Evolutionary conservation across 768 basidiomycete genomes (phyloP), one percentile per base, ranked within the genome.

Genomic region (Kwoniella sp.): DNA sequence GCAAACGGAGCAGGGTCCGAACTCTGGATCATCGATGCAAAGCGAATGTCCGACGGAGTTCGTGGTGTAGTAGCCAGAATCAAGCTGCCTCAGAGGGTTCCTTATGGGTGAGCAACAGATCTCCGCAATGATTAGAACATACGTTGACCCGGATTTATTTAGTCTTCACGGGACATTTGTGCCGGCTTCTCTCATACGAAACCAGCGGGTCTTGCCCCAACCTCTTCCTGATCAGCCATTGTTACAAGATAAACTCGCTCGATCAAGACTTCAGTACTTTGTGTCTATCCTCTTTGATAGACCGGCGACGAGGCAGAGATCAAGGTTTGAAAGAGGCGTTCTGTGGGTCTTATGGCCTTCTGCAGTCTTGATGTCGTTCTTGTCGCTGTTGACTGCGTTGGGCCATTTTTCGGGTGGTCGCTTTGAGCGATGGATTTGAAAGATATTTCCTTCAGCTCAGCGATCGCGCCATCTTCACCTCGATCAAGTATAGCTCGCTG

Each of bases 21-120:
- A 58, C 68, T 82, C 3, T 82, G 81, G 81, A 70, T 82, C 27
- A 76, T 82, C 40, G 81, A 82, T 53, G 82, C 81, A n/a, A 68
- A 68, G 36, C 55, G 50, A 12, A 70, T 79, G 69, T 57, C 67
- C 2, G 48, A 70, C 44, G 72, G 78, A 22, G 74, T 78, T 72
- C 29, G 37, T 21, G 70, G 69, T 4, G 71, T 81, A 1, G 68
- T 78, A 9, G 71, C 73, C 17, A 70, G 76, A 36, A 69, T 80
- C 53, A 71, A 76, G 33, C 52, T 82, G 44, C 79, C 80, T 37
- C 73, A 78, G 60, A 47, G 80, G 40, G 77, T 79, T 9, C 77
- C 77, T 25, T 79, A 79, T 52, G 77, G 77, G 77, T 78, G 24
- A 33, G 33, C 33, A 13, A 33, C 13, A 6, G 33, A 6, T n/a